phyloP scores from a whole-genome alignment of 768 basidiomycete genomes.

The Lactifluus hygrophoroides region DNA sequence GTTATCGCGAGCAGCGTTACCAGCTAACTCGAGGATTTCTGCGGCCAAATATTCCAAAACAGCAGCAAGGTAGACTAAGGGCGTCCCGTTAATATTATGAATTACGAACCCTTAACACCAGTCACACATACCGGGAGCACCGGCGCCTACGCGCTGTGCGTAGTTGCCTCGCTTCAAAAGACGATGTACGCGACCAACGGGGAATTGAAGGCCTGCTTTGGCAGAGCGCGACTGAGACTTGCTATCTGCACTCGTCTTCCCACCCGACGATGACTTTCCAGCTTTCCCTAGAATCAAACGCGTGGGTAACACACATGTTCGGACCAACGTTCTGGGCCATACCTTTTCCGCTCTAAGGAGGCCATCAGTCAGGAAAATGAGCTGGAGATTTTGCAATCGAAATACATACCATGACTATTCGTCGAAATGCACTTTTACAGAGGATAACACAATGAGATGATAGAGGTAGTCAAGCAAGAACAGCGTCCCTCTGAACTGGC shows the following conservation, averaged over 20 bases:
- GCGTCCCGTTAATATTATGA: neutral
- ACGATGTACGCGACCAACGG: slow-evolving; percentile 90
- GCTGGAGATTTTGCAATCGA: neutral
- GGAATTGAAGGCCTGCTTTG: slow-evolving; percentile 73
- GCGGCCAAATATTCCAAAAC: slow-evolving; percentile 89
- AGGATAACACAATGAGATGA: neutral
- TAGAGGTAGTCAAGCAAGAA: slow-evolving; percentile 12
- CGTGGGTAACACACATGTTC: neutral
- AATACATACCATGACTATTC: slow-evolving; percentile 9
- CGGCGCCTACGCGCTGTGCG: slow-evolving; percentile 77
- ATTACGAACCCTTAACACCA: neutral
- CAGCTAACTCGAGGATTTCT: slow-evolving; percentile 89
- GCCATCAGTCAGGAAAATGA: neutral
- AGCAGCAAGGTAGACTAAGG: slow-evolving; percentile 76
- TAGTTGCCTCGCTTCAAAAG: slow-evolving; percentile 80
- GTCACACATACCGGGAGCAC: slow-evolving; percentile 60
- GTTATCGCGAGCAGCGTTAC: slow-evolving; percentile 83
- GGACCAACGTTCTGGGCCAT: neutral
- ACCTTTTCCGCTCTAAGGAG: slow-evolving; percentile 18
- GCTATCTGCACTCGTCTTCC: slow-evolving; percentile 35
- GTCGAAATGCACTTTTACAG: neutral
- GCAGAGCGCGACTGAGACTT: slow-evolving; percentile 65
- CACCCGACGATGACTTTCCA: slow-evolving; percentile 36
- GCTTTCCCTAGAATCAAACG: slow-evolving; percentile 24
- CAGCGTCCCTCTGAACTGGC: neutral